Evolutionary conservation across 139 green algal species (phyloP).

Genomic region (Asterochloris erici): DNA sequence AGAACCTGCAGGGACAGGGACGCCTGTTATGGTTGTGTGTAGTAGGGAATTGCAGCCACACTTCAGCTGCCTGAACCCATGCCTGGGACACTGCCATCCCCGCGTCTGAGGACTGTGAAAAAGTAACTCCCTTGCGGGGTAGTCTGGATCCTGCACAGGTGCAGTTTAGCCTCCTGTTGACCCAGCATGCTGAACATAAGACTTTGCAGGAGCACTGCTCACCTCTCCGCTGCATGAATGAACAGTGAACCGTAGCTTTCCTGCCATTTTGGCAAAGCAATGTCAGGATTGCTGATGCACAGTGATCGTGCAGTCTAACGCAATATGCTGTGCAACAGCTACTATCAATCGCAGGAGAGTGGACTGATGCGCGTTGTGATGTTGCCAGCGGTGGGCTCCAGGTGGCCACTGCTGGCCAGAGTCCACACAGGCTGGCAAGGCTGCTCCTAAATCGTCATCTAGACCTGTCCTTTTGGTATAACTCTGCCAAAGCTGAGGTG

Average conservation of each 20-base stretch:
- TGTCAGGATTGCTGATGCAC: no score
- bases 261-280: not conserved
- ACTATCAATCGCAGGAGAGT: no score
- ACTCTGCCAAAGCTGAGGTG: no score
- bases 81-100: slow-evolving; percentile 84
- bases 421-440: no score
- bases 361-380: no score
- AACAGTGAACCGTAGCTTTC: slow-evolving; percentile 15
- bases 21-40: not conserved
- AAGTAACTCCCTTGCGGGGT: slow-evolving; percentile 73
- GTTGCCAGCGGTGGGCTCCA: no score
- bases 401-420: no score
- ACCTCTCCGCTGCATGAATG: slow-evolving; percentile 14
- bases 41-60: not conserved
- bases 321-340: no score
- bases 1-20: slow-evolving; percentile 51
- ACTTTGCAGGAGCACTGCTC: not conserved
- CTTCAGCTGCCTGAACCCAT: not conserved
- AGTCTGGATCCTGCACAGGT: slow-evolving; percentile 68
- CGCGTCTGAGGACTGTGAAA: slow-evolving; percentile 70
- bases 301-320: no score
- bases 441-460: no score
- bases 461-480: no score
- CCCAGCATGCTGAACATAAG: not conserved
- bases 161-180: not conserved